Percentiles rank a stretch among this genome's conserved stretches.
These are phyloP conservation scores for Cucurbitaria berberidis DNA, from an alignment of 2,329 filamentous ascomycete genomes.

Conservation along the genomic window DNA sequence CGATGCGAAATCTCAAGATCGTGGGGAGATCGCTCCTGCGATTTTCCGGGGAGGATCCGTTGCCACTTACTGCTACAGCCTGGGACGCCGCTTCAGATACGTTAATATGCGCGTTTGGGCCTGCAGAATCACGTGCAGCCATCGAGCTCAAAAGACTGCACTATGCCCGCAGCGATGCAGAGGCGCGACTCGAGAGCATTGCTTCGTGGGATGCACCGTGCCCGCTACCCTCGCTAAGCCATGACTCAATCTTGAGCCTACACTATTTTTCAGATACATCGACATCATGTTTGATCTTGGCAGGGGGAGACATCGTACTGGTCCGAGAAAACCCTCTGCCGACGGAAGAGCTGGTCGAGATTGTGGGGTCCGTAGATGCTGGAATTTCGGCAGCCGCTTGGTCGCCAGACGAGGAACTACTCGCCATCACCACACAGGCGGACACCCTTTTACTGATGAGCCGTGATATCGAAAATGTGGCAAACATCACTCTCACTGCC, in stretches of 20 bases:
- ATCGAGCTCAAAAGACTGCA: constrained; percentile 72
- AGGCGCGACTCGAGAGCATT: constrained; percentile 57
- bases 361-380: constrained; percentile 90
- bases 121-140: constrained; percentile 69
- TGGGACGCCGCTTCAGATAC: constrained; percentile 85
- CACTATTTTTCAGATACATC: constrained; percentile 85
- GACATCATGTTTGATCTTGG: constrained; percentile 80
- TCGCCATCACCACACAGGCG: constrained; percentile 81
- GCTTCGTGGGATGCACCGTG: constrained; percentile 90
- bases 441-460: constrained; percentile 91
- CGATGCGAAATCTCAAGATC: constrained; percentile 88
- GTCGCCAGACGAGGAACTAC: constrained; percentile 93
- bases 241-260: constrained; percentile 77
- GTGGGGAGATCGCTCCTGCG: constrained; percentile 70
- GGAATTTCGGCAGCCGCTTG: constrained; percentile 89
- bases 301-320: constrained; percentile 88
- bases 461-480: constrained; percentile 82
- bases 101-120: constrained; percentile 83
- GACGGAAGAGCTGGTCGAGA: constrained; percentile 84
- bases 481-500: constrained; percentile 71
- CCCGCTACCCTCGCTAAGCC: constrained; percentile 74
- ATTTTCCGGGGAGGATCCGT: constrained; percentile 59
- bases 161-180: constrained; percentile 51
- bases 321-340: constrained; percentile 73
- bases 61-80: constrained; percentile 74